Conservation (phyloP, 805 yeast species). For the Vanderwaltozyma tropicalis region DNA sequence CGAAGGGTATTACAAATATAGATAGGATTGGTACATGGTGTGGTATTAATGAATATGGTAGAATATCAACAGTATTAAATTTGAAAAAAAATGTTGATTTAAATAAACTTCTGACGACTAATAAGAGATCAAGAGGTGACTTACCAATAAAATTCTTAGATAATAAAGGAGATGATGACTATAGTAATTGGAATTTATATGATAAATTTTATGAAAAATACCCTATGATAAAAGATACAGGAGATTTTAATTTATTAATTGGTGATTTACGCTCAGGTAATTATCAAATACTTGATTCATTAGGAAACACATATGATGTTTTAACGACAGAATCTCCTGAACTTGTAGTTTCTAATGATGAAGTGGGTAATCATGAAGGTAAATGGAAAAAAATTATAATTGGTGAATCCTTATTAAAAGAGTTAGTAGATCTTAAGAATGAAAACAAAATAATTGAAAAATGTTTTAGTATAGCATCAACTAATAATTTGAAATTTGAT, state of each 20-base stretch:
- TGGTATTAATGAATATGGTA: slow-evolving; percentile 51
- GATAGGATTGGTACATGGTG: slow-evolving; percentile 85
- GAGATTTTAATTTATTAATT: slow-evolving; percentile 30
- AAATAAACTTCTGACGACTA: neutral
- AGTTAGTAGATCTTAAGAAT: slow-evolving; percentile 10
- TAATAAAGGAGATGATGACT: slow-evolving; percentile 11
- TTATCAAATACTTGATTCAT: slow-evolving; percentile 22
- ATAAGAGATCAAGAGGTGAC: slow-evolving; percentile 34
- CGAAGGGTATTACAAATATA: slow-evolving; percentile 16
- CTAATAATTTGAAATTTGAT: slow-evolving; percentile 30
- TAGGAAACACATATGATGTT: slow-evolving; percentile 23
- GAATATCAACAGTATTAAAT: slow-evolving; percentile 67
- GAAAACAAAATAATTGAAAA: slow-evolving; percentile 33
- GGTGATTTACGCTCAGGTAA: slow-evolving; percentile 23
- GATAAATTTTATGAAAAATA: slow-evolving; percentile 17
- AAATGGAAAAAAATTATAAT: slow-evolving; percentile 58
- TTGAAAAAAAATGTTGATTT: slow-evolving; percentile 36
- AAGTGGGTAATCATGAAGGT: slow-evolving; percentile 30
- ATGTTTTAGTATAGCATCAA: slow-evolving; percentile 47
- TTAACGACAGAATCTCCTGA: slow-evolving; percentile 15
- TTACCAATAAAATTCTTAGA: slow-evolving; percentile 34
- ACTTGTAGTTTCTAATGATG: slow-evolving; percentile 27
- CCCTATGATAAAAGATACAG: slow-evolving; percentile 14
- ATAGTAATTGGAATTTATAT: slow-evolving; percentile 21
- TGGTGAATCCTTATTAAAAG: slow-evolving; percentile 41